Conservation (phyloP, 345 rosid species). For the Salix brachista region DNA sequence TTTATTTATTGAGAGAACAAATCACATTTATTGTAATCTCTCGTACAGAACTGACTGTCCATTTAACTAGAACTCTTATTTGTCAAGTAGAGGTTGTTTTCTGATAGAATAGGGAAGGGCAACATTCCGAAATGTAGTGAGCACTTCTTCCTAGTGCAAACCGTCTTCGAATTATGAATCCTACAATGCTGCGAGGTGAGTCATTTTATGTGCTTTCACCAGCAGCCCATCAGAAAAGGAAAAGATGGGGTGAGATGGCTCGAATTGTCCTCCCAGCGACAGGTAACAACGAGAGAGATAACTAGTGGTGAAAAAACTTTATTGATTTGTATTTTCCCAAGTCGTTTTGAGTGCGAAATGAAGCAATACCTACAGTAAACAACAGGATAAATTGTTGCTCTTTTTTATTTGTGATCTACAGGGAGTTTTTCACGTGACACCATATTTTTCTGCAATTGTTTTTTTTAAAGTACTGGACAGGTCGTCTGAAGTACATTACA, state of each 20-base stretch:
- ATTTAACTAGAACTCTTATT: not conserved
- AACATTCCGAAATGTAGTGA: not conserved
- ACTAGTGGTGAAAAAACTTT: not conserved
- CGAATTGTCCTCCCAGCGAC: not conserved
- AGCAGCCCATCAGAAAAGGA: not conserved
- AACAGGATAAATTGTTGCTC: too few relatives aligned
- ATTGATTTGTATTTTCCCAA: not conserved
- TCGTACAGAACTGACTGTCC: not conserved
- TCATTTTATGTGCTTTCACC: not conserved
- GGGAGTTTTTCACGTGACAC: not conserved
- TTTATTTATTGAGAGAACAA: not conserved
- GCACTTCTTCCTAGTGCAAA: not conserved
- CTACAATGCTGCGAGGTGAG: not conserved
- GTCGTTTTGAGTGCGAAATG: not conserved
- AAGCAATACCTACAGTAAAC: not conserved
- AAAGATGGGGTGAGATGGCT: not conserved
- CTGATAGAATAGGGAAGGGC: not conserved
- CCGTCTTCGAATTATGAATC: not conserved
- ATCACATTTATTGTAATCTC: not conserved
- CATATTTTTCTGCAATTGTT: not conserved
- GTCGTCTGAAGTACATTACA: not conserved
- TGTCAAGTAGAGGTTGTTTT: not conserved
- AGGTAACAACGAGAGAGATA: not conserved
- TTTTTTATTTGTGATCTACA: not conserved
- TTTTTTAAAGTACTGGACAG: not conserved